Evolutionary conservation across 2,329 filamentous ascomycete species (phyloP).

Genomic region (Aspergillus clavatus): DNA sequence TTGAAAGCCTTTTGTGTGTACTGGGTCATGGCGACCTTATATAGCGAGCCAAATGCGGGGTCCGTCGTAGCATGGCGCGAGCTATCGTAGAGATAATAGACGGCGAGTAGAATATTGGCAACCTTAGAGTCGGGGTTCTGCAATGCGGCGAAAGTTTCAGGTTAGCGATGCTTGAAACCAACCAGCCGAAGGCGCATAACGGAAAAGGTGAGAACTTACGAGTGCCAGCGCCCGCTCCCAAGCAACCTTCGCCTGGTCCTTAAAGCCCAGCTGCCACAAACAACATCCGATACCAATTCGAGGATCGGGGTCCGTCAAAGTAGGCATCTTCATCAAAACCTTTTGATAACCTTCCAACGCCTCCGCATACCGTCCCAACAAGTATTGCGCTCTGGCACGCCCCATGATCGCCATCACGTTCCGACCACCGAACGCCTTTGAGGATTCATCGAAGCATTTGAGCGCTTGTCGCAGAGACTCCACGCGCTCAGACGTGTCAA

Average conservation of each 20-base stretch:
- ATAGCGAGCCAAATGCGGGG: conserved; percentile 75
- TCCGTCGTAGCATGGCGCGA: conserved; percentile 77
- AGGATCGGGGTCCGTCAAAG: conserved; percentile 86
- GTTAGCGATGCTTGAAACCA: conserved; percentile 1
- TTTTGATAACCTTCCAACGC: conserved; percentile 82
- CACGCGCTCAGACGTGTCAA: conserved; percentile 64
- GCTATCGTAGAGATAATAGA: conserved; percentile 85
- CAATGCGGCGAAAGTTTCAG: not conserved
- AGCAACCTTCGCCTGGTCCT: conserved; percentile 82
- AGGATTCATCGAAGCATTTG: conserved; percentile 92
- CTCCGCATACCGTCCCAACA: conserved; percentile 78
- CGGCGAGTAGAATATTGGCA: conserved; percentile 81
- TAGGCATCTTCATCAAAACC: conserved; percentile 77
- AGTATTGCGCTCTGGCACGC: conserved; percentile 80
- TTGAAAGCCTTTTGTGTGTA: conserved; percentile 94
- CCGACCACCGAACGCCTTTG: conserved; percentile 73
- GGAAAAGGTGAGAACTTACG: conserved; percentile 38
- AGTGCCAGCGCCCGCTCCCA: conserved; percentile 87
- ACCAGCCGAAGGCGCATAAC: not conserved
- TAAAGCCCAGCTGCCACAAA: conserved; percentile 93
- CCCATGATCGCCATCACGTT: conserved; percentile 93
- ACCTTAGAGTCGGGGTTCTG: conserved; percentile 75
- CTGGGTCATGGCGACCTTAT: conserved; percentile 90
- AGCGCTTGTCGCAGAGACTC: conserved; percentile 79
- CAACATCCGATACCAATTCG: conserved; percentile 95